phyloP scores from a whole-genome alignment of 495 filamentous ascomycete genomes.

The Tuber calosporum region DNA sequence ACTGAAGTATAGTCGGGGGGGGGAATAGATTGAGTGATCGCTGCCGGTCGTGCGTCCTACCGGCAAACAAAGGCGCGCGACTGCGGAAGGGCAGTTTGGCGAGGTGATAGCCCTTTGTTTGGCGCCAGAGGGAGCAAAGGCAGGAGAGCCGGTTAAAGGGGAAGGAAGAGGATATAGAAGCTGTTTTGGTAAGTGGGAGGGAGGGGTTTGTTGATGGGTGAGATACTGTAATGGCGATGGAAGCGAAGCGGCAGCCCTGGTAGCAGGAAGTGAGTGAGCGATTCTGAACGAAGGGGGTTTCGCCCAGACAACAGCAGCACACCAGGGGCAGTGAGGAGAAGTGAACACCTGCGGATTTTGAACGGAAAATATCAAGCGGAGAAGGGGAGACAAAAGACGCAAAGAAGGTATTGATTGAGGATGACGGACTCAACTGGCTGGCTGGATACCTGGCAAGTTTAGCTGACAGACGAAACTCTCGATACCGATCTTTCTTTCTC shows the following conservation, averaged over 20 bases:
- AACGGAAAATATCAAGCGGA: slow-evolving; percentile 14
- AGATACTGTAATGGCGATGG: slow-evolving; percentile 14
- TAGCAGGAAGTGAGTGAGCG: slow-evolving; percentile 18
- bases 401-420: slow-evolving; percentile 6
- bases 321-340: slow-evolving; percentile 10
- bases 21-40: slow-evolving; percentile 7
- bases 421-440: not conserved
- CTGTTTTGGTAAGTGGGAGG: slow-evolving; percentile 19
- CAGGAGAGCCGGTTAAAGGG: slow-evolving; percentile 13
- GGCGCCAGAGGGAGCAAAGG: slow-evolving; percentile 13
- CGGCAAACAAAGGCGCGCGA: slow-evolving; percentile 6
- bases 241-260: slow-evolving; percentile 6
- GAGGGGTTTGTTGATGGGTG: slow-evolving; percentile 7
- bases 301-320: slow-evolving; percentile 14
- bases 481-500: not conserved
- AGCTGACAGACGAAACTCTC: not conserved
- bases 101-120: not conserved
- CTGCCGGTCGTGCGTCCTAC: slow-evolving; percentile 3
- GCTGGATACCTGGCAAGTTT: slow-evolving; percentile 6
- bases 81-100: not conserved
- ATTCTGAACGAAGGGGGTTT: slow-evolving; percentile 11
- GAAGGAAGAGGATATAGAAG: slow-evolving; percentile 3
- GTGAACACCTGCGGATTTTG: slow-evolving; percentile 20
- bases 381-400: slow-evolving; percentile 3
- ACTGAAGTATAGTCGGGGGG: too few relatives aligned